phyloP scores from a whole-genome alignment of 495 filamentous ascomycete species.

The Parathielavia appendiculata region DNA sequence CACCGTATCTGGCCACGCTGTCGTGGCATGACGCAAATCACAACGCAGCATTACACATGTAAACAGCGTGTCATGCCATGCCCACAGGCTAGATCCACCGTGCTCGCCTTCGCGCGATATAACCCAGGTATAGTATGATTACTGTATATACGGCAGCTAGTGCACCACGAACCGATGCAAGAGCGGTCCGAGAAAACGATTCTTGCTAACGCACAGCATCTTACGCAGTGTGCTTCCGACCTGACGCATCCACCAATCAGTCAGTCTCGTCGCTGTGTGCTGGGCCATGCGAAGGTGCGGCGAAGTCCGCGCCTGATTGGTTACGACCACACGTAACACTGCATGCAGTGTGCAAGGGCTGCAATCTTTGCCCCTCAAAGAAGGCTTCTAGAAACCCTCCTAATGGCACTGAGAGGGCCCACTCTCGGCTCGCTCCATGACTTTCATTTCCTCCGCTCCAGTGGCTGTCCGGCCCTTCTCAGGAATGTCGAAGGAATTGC shows the following conservation, averaged over 20 bases:
- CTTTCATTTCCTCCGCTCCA: conserved; percentile 4
- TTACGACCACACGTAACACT: neutral
- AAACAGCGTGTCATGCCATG: conserved; percentile 43
- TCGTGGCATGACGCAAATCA: neutral
- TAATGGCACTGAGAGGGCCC: conserved; percentile 3
- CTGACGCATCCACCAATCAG: too few relatives aligned
- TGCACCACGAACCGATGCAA: neutral
- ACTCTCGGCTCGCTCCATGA: neutral
- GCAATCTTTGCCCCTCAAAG: conserved; percentile 1
- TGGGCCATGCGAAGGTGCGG: too few relatives aligned
- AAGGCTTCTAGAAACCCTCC: conserved; percentile 17
- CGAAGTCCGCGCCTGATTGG: neutral
- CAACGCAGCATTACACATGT: neutral
- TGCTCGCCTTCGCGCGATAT: neutral
- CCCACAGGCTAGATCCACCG: conserved; percentile 49
- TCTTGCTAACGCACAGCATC: too few relatives aligned
- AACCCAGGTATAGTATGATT: too few relatives aligned
- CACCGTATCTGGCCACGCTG: neutral
- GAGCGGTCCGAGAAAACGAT: too few relatives aligned
- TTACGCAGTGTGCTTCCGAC: too few relatives aligned
- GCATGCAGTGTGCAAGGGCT: neutral
- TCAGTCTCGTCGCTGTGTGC: too few relatives aligned
- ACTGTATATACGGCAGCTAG: too few relatives aligned
- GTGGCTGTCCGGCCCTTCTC: neutral
- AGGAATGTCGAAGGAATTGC: neutral